Evolutionary conservation across 495 filamentous ascomycete species (phyloP), one percentile per base, ranked within the genome.

Genomic region (Aspergillus ellipticus): DNA sequence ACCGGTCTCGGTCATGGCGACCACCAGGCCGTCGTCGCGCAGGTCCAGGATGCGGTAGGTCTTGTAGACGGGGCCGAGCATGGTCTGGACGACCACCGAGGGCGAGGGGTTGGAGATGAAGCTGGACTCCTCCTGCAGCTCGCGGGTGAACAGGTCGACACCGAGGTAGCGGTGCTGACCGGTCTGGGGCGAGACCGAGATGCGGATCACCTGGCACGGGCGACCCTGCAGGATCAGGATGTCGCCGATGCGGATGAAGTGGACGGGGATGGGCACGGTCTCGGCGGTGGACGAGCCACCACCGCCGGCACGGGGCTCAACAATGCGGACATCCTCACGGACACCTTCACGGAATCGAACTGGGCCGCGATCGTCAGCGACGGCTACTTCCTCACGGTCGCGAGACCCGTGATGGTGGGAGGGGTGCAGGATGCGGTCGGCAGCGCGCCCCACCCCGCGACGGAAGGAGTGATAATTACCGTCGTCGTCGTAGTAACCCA

Each of bases 401-500:
- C 80, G 61, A 49, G 74, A 55, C 43, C 58, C 55, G 48, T 60
- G 45, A 66, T 85, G 83, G 66, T 78, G 74, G 72, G 84, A 83
- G 59, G 84, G 82, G 75, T 92, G 89, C 61, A 85, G 73, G 66
- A 94, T 79, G 57, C 84, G 83, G 77, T 96, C 89, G 67, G 89
- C 89, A 72, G 87, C 86, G 67, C 86, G 85, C 80, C 90, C 85
- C 53, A 96, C 69, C 66, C 89, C 88, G 72, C 89, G 87, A 72
- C 92, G 89, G 86, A 96, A 86, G 56, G 89, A 93, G 81, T 96
- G 92, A 79, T 96, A 90, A 66, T 90, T 86, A 75, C 92, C 92
- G 83, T 93, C 88, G 78, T 95, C 89, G 89, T 96, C 92, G 90
- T 95, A 96, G 85, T 96, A 97, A 81, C 90, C 92, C 92, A 97